Base-by-base conservation (phyloP, 2,329 filamentous ascomycete genomes). In the Fusarium goolgardi region DNA sequence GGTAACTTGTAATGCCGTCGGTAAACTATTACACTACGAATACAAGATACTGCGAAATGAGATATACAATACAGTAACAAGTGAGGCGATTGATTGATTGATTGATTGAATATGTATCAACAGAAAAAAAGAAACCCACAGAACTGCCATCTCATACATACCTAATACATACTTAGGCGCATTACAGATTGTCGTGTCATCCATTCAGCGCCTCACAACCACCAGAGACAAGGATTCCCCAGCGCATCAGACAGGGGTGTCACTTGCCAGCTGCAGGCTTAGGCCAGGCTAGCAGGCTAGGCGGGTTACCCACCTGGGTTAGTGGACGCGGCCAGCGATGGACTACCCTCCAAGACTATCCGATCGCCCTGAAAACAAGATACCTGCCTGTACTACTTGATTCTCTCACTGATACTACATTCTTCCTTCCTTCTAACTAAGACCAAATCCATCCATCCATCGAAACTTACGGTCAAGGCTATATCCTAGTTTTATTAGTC, bases 191-290 rank as follows among this genome's bases (percentile, higher is more conserved):
- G 67, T 69, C 67, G 65, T 73, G 72, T 71, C 64, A 58, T 62
- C 44, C 35, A 16, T 31, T 45, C 63, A 65, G 60, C 65, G 65
- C 65, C 65, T 68, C 64, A 67, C 63, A 50, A 49, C 46, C 35
- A 25, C 37, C 29, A 37, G 25, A 65, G 63, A 71, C 74, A 75
- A 69, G 74, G 73, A 66, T 73, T 73, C 71, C 72, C 74, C 72
- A 69, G 74, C 65, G 59, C 43, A 56, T 23, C 55, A 31, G 58
- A 44, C 55, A 39, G 46, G 47, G 47, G 34, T 25, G 16, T 40
- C 20, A 35, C 21, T 51, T 9, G 29, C 34, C 47, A 35, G 47
- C 47, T 51, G 34, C 47, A 39, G 23, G 47, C 47, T 51, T 51
- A 35, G 46, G 46, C 31, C 25, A 31, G 25, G n/a, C 44, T 46